phyloP scores from a whole-genome alignment of 2,329 filamentous ascomycete species.

The Ceratocystis diversiconidia region DNA sequence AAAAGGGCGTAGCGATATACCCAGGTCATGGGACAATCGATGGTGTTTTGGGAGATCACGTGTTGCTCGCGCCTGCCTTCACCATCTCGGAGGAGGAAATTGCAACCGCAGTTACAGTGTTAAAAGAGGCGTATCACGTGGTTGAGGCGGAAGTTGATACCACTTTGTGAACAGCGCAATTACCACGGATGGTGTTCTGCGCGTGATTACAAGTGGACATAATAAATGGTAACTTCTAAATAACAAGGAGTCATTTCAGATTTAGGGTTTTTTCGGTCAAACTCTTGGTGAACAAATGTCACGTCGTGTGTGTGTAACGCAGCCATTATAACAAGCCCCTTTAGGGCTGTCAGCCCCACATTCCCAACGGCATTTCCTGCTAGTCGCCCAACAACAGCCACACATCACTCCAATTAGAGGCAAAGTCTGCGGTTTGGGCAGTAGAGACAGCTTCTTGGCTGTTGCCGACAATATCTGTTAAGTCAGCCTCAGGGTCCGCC shows the following conservation, averaged over 20 bases:
- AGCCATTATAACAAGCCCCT: neutral
- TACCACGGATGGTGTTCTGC: neutral
- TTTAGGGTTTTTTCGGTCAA: neutral
- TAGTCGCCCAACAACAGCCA: constrained; percentile 16
- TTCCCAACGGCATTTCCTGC: neutral
- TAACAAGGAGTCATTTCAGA: neutral
- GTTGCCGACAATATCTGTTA: neutral
- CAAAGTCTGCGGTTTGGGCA: neutral
- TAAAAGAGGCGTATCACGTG: neutral
- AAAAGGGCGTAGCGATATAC: constrained; percentile 33
- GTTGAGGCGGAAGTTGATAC: neutral
- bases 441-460: neutral
- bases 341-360: neutral
- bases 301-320: neutral
- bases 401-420: constrained; percentile 11
- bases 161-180: neutral
- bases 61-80: constrained; percentile 56
- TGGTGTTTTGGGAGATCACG: constrained; percentile 50
- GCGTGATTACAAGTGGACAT: neutral
- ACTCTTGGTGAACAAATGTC: neutral
- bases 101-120: constrained; percentile 22
- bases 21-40: constrained; percentile 47
- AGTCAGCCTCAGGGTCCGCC: neutral
- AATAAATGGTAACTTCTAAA: neutral
- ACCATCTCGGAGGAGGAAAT: constrained; percentile 45